Base-by-base conservation (phyloP, 2,329 filamentous ascomycete genomes). In the Aspergillus sp. region DNA sequence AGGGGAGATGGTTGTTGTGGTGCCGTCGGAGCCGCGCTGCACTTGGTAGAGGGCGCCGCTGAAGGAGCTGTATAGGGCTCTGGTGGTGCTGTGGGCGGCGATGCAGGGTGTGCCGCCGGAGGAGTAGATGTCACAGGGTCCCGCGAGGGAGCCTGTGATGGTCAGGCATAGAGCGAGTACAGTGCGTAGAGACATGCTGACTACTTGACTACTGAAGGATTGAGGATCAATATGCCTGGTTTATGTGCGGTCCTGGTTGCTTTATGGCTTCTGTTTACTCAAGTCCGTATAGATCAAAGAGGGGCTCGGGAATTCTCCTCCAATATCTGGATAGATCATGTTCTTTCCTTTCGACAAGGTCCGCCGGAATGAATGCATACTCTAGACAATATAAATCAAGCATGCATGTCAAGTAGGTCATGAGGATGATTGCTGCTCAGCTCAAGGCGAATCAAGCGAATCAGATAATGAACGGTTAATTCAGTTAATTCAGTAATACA, bases 21-120 rank as follows among this genome's bases (percentile, higher is more conserved):
- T 65, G 41, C 74, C 66, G 66, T 78, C 75, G 7, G 83, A 86
- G 51, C 73, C 80, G 47, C 86, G 84, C 54, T 77, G 77, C 2
- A 88, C 79, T 62, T 88, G 83, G 69, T 88, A 88, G 1, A 88
- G 80, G 0, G 81, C 51, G 4, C 83, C 82, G 7, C 52, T 75
- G 73, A 74, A 88, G 51, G 76, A 64, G 63, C 71, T 79, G 71
- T 87, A 88, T 6, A 88, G 70, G 15, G 85, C 83, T 4, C 86
- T 82, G 56, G 85, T 88, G n/a, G 84, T 87, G 68, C 83, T 83
- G 67, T 88, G 85, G 0, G 86, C 86, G 0, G 86, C 86, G 11
- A 88, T 73, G 64, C 86, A 88, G n/a, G 85, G 83, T 1, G 83
- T 86, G 51, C 79, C 79, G 0, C 83, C 85, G 0, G 79, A 76